Conservation (phyloP, 208 protist genomes). For the Trichomonas tenax region DNA sequence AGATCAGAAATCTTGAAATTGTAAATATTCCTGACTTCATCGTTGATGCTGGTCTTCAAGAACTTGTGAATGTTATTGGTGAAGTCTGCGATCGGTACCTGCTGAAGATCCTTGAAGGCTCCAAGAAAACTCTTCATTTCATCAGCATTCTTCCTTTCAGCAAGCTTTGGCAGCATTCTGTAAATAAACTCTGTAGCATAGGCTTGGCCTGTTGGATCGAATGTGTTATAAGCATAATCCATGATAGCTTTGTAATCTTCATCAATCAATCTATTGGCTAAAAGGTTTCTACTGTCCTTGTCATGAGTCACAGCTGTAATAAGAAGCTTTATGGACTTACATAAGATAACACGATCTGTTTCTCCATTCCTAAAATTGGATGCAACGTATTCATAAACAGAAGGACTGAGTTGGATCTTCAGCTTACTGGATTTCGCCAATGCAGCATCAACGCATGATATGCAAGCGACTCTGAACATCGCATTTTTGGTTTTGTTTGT, state of each 20-base stretch:
- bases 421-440: neutral
- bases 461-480: neutral
- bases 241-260: neutral
- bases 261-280: neutral
- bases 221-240: neutral
- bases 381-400: neutral
- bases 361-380: neutral
- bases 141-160: neutral
- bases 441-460: neutral
- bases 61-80: neutral
- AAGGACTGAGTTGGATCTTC: neutral
- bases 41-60: neutral
- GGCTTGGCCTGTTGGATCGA: neutral
- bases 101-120: neutral
- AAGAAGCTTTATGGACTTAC: neutral
- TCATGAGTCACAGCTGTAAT: neutral
- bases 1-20: neutral
- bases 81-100: neutral
- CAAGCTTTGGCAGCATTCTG: neutral
- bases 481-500: neutral
- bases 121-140: neutral
- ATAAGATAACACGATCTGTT: neutral
- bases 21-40: neutral
- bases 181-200: neutral
- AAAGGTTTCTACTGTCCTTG: neutral